Base-by-base conservation (phyloP, 352 stramenopile species). In the Pythium apleroticum region DNA sequence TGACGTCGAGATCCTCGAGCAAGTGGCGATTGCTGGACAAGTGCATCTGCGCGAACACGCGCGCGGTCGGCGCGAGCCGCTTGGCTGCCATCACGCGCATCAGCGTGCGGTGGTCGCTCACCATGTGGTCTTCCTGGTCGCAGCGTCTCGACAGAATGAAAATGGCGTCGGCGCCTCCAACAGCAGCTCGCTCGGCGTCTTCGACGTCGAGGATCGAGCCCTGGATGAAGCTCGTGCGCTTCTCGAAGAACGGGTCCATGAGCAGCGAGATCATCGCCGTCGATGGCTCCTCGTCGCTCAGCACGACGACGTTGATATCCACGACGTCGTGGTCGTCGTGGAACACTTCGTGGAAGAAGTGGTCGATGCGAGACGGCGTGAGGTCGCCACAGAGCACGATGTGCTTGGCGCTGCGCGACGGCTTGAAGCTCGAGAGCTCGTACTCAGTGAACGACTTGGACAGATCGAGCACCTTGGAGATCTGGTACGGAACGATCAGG, bases 311-410 rank as follows among this genome's bases (percentile, higher is more conserved):
- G 27, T 90, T 86, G 33, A 93, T 78, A 41, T 91, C 84, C 37
- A 90, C 73, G 25, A 92, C 78, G 66, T 93, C 83, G 62, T 95
- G 86, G 65, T 95, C 86, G 50, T 93, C 87, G 68, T 95, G 86
- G 62, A 95, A 95, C 27, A 95, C 84, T 45, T 95, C 86, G 53
- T 81, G 80, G 70, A 95, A 95, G 53, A 95, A 95, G 45, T 93
- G 77, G 43, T 89, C 80, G 65, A 95, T 93, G 0, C 86, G 86
- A 9, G 84, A 89, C 9, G 80, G 74, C 43, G 83, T 93, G 53
- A 95, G 77, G 33, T 95, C 86, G 19, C 86, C 86, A 62, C 86
- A 95, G 28, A 95, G 79, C 25, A 95, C 81, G 37, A 95, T 84
- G 55, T 93, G 86, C 50, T 84, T 85, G 37, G 75, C 77, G 10